A percentile compares a stretch with the other conserved stretches of the same genome.
phyloP scores from a whole-genome alignment of 257 asterid genomes.

The Thymus mandschuricus region DNA sequence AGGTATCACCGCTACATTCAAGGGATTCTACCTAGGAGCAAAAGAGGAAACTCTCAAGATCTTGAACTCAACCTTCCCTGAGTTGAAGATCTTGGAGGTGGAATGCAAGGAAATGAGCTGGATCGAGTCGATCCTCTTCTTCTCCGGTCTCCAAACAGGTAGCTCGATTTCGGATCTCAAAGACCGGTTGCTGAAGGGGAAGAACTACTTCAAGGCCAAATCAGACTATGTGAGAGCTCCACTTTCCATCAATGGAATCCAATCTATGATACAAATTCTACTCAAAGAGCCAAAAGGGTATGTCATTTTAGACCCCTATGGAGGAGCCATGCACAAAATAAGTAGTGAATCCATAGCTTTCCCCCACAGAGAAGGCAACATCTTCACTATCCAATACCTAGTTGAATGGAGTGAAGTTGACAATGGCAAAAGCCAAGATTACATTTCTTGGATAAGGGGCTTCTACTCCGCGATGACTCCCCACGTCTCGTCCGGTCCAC shows the following conservation, averaged over 20 bases:
- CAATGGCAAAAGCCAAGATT: constrained; percentile 32
- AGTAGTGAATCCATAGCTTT: constrained; percentile 60
- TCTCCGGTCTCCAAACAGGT: constrained; percentile 49
- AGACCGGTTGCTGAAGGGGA: constrained; percentile 45
- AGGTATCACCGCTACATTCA: constrained; percentile 58
- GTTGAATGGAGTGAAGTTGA: constrained; percentile 58
- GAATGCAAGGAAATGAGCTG: constrained; percentile 70
- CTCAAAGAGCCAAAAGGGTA: constrained; percentile 66
- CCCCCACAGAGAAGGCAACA: constrained; percentile 76
- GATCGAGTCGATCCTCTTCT: constrained; percentile 67
- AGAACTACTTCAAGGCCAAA: constrained; percentile 69
- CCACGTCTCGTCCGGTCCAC: constrained; percentile 52
- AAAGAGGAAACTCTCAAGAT: constrained; percentile 39
- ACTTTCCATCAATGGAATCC: constrained; percentile 42
- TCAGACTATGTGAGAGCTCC: constrained; percentile 62
- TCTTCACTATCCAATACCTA: constrained; percentile 61
- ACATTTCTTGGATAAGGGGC: constrained; percentile 61
- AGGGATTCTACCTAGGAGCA: constrained; percentile 62
- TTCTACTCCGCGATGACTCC: constrained; percentile 60
- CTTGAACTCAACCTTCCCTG: constrained; percentile 44
- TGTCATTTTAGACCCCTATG: constrained; percentile 71
- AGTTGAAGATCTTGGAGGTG: constrained; percentile 35
- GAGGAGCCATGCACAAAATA: constrained; percentile 65
- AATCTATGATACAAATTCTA: constrained; percentile 35
- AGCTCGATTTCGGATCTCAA: constrained; percentile 39